Evolutionary conservation across 192 early-diverging fungal species (phyloP).

Genomic region (Mortierella antarctica): DNA sequence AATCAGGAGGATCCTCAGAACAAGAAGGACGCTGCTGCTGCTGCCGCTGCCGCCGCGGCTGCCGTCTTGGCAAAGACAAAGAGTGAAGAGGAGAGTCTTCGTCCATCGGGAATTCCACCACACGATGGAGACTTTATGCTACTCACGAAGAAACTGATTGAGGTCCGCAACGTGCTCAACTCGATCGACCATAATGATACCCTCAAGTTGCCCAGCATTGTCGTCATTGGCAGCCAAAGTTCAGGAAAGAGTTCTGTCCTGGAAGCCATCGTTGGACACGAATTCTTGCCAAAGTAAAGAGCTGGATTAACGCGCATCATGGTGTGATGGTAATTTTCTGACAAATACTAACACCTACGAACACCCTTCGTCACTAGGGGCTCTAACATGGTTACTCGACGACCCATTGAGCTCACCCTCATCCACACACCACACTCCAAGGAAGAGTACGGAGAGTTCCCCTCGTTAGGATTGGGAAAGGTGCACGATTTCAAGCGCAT

Average conservation of each 20-base stretch:
- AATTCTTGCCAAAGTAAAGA: slow-evolving; percentile 85
- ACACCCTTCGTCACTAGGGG: slow-evolving; percentile 54
- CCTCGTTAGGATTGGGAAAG: slow-evolving; percentile 86
- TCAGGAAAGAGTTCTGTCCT: slow-evolving; percentile 90
- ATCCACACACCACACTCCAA: slow-evolving; percentile 80
- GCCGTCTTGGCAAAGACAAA: slow-evolving; percentile 48
- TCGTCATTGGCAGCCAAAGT: slow-evolving; percentile 87
- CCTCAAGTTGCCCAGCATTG: slow-evolving; percentile 89
- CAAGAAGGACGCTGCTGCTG: slow-evolving; percentile 26
- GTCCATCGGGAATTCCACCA: slow-evolving; percentile 57
- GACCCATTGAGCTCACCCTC: slow-evolving; percentile 87
- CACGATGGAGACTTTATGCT: slow-evolving; percentile 87
- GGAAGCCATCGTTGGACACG: slow-evolving; percentile 87
- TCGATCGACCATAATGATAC: slow-evolving; percentile 82
- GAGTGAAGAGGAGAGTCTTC: slow-evolving; percentile 58
- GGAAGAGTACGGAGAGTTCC: slow-evolving; percentile 89
- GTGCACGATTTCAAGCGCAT: slow-evolving; percentile 90
- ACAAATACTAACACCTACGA: background rate
- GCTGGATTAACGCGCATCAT: background rate
- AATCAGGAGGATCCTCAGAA: slow-evolving; percentile 35
- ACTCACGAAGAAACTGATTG: slow-evolving; percentile 93
- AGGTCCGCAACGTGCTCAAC: slow-evolving; percentile 93
- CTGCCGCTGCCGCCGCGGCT: slow-evolving; percentile 58
- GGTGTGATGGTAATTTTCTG: too few relatives aligned
- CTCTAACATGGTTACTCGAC: slow-evolving; percentile 84